phyloP scores from a whole-genome alignment of 257 asterid species.

The Solanum piurae region DNA sequence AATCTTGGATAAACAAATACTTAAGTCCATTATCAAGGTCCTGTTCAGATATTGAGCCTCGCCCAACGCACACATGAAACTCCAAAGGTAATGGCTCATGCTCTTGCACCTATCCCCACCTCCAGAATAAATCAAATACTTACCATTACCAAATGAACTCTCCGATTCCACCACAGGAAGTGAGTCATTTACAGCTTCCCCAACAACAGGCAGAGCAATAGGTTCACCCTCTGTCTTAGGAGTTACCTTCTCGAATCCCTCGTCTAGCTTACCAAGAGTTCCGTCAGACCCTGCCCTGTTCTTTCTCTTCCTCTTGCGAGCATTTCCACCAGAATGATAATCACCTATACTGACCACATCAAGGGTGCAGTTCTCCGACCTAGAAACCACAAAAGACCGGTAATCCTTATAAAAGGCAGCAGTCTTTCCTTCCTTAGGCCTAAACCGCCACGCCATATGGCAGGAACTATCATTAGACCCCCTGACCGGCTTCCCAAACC shows the following conservation, averaged over 20 bases:
- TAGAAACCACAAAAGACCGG: conserved; percentile 41
- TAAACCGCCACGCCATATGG: conserved; percentile 93
- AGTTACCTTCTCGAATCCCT: conserved; percentile 53
- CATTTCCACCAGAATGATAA: conserved; percentile 83
- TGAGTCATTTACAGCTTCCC: conserved; percentile 44
- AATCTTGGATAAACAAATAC: conserved; percentile 55
- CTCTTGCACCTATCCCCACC: conserved; percentile 88
- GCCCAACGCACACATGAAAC: conserved; percentile 77
- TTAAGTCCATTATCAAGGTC: conserved; percentile 74
- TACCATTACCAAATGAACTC: conserved; percentile 40
- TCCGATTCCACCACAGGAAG: conserved; percentile 53
- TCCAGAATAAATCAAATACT: conserved; percentile 62
- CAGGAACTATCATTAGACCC: conserved; percentile 58
- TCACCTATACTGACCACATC: conserved; percentile 61
- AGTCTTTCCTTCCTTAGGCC: conserved; percentile 64
- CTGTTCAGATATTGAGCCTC: conserved; percentile 90
- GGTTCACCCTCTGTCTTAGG: conserved; percentile 23
- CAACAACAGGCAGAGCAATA: conserved; percentile 46
- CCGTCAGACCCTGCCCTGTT: conserved; percentile 9
- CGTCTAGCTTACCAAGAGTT: conserved; percentile 29
- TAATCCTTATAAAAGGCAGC: conserved; percentile 59
- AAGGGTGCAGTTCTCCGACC: conserved; percentile 53
- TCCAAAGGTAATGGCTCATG: conserved; percentile 74
- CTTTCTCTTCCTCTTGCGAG: conserved; percentile 51
- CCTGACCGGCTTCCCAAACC: conserved; percentile 69